Conservation (phyloP, 2,329 filamentous ascomycete species). For the Tolypocladium capitatum region DNA sequence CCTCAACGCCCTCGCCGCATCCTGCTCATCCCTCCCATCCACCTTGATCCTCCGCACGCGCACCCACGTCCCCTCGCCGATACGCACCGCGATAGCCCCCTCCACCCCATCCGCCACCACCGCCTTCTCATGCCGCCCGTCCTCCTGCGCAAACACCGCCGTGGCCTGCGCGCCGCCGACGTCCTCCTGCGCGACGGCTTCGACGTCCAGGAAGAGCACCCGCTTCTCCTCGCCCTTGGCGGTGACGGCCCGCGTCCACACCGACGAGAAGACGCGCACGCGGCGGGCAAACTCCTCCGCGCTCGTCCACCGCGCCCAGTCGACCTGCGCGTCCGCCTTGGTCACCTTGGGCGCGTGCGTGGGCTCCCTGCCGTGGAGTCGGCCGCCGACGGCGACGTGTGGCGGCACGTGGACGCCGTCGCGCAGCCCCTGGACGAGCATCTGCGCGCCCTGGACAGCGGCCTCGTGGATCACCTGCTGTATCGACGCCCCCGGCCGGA, state of each 20-base stretch:
- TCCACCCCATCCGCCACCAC: constrained; percentile 5
- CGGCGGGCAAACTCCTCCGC: constrained; percentile 41
- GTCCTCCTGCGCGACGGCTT: constrained; percentile 8
- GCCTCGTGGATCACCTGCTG: constrained; percentile 32
- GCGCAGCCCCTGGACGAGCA: constrained; percentile 56
- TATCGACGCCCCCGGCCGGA: constrained; percentile 30
- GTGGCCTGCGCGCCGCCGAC: background rate
- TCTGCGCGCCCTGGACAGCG: constrained; percentile 49
- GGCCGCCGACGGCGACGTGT: constrained; percentile 20
- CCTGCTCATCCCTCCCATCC: constrained; percentile 17
- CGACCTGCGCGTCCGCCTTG: constrained; percentile 47
- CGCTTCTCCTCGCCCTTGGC: constrained; percentile 16
- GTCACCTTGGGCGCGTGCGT: constrained; percentile 60
- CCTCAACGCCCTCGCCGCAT: constrained; percentile 12
- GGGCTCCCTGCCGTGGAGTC: constrained; percentile 8
- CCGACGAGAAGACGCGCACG: constrained; percentile 45
- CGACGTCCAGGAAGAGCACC: constrained; percentile 25
- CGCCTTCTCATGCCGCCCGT: background rate
- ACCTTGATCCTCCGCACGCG: constrained; percentile 18
- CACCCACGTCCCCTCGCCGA: constrained; percentile 10
- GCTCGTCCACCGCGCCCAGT: constrained; percentile 40
- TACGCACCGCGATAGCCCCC: constrained; percentile 11
- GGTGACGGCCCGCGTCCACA: constrained; percentile 43
- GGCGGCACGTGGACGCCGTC: constrained; percentile 53
- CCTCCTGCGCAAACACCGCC: constrained; percentile 8